Percentiles rank a stretch among this genome's conserved stretches.
Conservation (phyloP, 345 rosid species). For the Stellera chamaejasme region DNA sequence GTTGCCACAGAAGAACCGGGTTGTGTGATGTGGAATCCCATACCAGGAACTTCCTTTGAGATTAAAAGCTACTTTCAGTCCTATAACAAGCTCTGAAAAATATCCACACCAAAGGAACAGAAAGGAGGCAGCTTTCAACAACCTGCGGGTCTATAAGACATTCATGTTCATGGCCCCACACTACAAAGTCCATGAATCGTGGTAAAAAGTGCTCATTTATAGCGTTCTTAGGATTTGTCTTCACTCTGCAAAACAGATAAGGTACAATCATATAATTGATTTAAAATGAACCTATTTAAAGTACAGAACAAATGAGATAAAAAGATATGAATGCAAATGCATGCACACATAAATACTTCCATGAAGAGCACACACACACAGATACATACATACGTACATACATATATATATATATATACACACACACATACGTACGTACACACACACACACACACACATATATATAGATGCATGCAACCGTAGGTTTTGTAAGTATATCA, state of each 20-base stretch:
- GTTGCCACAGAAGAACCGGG: constrained; percentile 99
- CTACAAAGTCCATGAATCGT: constrained; percentile 84
- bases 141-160: constrained; percentile 97
- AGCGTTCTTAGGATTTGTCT: constrained; percentile 95
- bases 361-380: no score
- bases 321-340: background rate
- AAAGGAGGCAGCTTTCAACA: constrained; percentile 5
- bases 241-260: constrained; percentile 50
- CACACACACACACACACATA: background rate
- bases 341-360: constrained; percentile 1
- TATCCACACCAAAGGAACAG: background rate
- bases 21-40: constrained; percentile 99
- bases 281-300: background rate
- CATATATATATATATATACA: background rate
- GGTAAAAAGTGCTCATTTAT: constrained; percentile 96
- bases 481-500: no score
- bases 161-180: constrained; percentile 99
- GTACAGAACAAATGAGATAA: background rate
- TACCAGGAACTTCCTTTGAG: constrained; percentile 88
- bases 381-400: background rate
- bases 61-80: constrained; percentile 28
- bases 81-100: constrained; percentile 15
- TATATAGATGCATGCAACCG: no score
- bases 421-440: background rate
- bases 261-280: constrained; percentile 4